These are phyloP conservation scores for Trichoderma semiorbis DNA, from an alignment of 2,329 filamentous ascomycete genomes.

Conservation along the genomic window DNA sequence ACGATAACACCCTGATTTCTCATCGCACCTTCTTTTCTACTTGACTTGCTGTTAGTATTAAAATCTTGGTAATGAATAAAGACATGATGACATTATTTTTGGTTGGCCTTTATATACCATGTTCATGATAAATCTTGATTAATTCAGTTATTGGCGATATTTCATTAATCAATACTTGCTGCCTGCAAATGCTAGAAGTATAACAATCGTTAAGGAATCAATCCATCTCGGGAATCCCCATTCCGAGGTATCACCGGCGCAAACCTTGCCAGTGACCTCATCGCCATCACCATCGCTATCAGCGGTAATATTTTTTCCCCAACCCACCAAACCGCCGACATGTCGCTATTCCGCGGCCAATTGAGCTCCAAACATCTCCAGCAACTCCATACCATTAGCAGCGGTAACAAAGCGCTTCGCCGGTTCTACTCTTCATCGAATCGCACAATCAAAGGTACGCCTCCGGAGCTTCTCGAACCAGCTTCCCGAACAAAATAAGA, in stretches of 20 bases:
- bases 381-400: not conserved
- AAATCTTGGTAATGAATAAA: constrained; percentile 14
- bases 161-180: too few relatives aligned
- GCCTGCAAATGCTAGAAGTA: not conserved
- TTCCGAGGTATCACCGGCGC: constrained; percentile 26
- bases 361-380: not conserved
- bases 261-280: constrained; percentile 20
- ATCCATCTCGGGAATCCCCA: not conserved
- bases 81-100: constrained; percentile 10
- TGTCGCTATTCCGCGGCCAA: constrained; percentile 3
- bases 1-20: constrained; percentile 12
- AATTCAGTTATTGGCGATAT: not conserved
- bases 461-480: not conserved
- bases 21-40: constrained; percentile 12
- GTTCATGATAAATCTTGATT: not conserved
- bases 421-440: constrained; percentile 28
- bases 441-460: constrained; percentile 28
- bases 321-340: not conserved
- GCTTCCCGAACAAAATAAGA: not conserved
- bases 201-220: not conserved
- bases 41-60: constrained; percentile 11
- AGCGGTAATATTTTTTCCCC: not conserved
- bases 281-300: not conserved
- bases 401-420: not conserved
- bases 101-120: not conserved